Percentiles rank a stretch among this genome's conserved stretches.
Conservation (phyloP, 495 filamentous ascomycete genomes). For the Peziza echinospora region DNA sequence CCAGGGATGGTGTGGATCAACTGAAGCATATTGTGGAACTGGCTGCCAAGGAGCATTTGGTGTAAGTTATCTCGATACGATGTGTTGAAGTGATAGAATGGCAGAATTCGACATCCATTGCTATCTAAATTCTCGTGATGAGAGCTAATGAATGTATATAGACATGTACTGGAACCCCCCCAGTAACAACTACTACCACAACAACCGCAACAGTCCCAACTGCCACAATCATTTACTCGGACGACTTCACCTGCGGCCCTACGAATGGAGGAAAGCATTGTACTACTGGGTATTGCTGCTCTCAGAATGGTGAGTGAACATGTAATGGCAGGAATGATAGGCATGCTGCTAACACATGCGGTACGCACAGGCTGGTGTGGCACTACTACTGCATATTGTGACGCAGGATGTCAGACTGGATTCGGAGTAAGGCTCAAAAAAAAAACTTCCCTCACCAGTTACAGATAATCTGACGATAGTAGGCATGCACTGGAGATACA, state of each 20-base stretch:
- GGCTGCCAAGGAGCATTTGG: slow-evolving; percentile 25
- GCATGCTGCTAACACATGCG: no score
- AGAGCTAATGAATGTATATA: neutral
- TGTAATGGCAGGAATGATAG: no score
- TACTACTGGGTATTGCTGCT: slow-evolving; percentile 21
- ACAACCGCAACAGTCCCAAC: neutral
- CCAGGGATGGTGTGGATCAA: slow-evolving; percentile 28
- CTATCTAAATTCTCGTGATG: neutral
- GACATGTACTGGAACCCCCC: neutral
- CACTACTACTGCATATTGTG: slow-evolving; percentile 28
- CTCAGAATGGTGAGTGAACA: slow-evolving; percentile 27
- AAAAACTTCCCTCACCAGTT: neutral
- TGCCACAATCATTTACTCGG: neutral
- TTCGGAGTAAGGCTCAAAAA: slow-evolving; percentile 6
- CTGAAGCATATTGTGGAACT: slow-evolving; percentile 27
- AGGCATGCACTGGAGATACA: no score
- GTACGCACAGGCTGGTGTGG: no score
- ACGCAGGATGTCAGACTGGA: slow-evolving; percentile 26
- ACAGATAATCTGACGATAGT: no score
- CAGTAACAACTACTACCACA: neutral
- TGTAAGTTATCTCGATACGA: no score
- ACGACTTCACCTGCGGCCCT: neutral
- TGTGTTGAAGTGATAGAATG: no score
- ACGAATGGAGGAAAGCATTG: neutral
- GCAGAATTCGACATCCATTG: neutral